Base-by-base conservation (phyloP, 306 rosid species). In the Pueraria montana region DNA sequence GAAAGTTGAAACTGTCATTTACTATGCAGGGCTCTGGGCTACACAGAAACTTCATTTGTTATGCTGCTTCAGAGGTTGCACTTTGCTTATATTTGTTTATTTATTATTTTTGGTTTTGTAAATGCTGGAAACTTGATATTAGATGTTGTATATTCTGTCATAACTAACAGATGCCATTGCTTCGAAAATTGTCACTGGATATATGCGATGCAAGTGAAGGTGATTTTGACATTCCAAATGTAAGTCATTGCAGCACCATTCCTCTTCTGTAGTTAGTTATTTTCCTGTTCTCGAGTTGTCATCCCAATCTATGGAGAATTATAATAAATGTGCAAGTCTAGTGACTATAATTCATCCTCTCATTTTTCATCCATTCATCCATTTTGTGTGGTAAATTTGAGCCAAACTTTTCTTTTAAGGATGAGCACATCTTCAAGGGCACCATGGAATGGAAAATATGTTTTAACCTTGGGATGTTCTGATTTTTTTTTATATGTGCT, bases 181-280 rank as follows among this genome's bases (percentile, higher is more conserved):
- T 94, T 72, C 89, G 97, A 79, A 89, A 79, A 80, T 52, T 94
- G 43, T 92, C 95, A 17, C 81, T 94, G 79, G 98, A 92, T 87
- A 11, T 88, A 81, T 94, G 98, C 78, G 98, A 94, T 88, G 92
- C 98, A 32, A 77, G 82, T 36, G 91, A 92, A 74, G 95, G 92
- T 74, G 91, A 84, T 79, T 92, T 88, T 83, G 91, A 92, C 84
- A 77, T 92, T 86, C 97, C 97, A 53, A 77, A 83, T 38, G 97
- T 94, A 87, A 91, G 98, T 83, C 72, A 18, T 61, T 17, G 36
- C 65, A 73, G 64, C 76, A 42, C 55, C 40, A 52, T 24, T 40
- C 52, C 40, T 34, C 40, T 63, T 45, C 24, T 24, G 59, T 21
- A 48, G 8, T 76, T 76, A 42, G 40, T 34, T 34, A 34, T 34